Conservation (phyloP, 768 basidiomycete genomes). For the Termitomyces sp. region DNA sequence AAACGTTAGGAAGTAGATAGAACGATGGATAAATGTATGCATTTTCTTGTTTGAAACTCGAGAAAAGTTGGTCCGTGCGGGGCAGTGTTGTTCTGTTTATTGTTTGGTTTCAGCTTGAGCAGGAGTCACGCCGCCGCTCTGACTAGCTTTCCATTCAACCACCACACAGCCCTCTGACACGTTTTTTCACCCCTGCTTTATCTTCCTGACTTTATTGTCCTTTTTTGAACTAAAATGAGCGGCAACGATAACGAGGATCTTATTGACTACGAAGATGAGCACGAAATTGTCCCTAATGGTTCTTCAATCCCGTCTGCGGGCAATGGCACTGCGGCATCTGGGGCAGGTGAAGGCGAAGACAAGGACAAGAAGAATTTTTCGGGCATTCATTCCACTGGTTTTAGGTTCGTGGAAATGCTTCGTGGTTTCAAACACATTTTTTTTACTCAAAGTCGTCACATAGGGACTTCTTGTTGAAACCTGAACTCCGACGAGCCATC, state of each 20-base stretch:
- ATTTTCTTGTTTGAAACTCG: neutral
- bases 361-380: conserved; percentile 98
- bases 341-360: conserved; percentile 53
- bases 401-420: conserved; percentile 58
- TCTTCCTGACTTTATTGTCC: conserved; percentile 15
- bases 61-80: conserved; percentile 32
- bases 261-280: conserved; percentile 93
- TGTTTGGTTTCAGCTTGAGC: conserved; percentile 24
- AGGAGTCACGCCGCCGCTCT: conserved; percentile 18
- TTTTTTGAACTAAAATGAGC: conserved; percentile 52
- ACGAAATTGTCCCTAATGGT: conserved; percentile 69
- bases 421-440: neutral
- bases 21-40: neutral
- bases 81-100: conserved; percentile 12
- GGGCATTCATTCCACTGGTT: conserved; percentile 99
- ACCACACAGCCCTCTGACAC: conserved; percentile 22
- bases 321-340: conserved; percentile 45
- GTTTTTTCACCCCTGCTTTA: neutral
- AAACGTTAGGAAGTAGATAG: neutral
- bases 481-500: conserved; percentile 94
- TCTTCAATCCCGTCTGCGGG: conserved; percentile 40
- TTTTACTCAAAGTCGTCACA: conserved; percentile 12
- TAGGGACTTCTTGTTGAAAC: conserved; percentile 97
- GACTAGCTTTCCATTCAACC: conserved; percentile 19
- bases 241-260: conserved; percentile 87